Conservation (phyloP, 768 basidiomycete genomes). For the Hortiboletus campestris region DNA sequence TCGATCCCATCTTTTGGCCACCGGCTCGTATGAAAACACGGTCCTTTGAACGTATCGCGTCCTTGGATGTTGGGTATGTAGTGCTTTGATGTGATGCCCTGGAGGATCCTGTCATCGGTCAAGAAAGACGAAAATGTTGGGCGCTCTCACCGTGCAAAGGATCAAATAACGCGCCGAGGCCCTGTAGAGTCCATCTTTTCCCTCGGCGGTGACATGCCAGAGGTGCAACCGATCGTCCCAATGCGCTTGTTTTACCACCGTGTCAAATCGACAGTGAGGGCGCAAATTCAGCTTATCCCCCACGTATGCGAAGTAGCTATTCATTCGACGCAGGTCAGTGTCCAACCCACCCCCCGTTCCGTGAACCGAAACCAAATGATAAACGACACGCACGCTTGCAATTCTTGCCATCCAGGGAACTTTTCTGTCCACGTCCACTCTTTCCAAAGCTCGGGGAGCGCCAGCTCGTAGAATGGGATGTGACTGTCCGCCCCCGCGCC, state of each 20-base stretch:
- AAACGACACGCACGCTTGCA: conserved; percentile 8
- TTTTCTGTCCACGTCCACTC: conserved; percentile 18
- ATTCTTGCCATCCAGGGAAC: conserved; percentile 1
- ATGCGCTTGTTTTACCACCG: conserved; percentile 7
- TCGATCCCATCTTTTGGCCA: conserved; percentile 15
- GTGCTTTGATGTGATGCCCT: conserved; percentile 8
- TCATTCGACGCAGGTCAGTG: not conserved
- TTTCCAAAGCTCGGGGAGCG: conserved; percentile 10
- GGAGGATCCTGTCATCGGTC: not conserved
- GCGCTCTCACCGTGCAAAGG: conserved; percentile 7
- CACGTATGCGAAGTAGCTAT: conserved; percentile 7
- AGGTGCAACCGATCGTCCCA: conserved; percentile 15
- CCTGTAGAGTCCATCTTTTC: not conserved
- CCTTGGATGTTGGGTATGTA: conserved; percentile 16
- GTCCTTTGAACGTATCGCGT: conserved; percentile 7
- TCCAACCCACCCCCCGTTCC: too few relatives aligned
- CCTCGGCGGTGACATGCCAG: conserved; percentile 11
- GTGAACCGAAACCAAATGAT: too few relatives aligned
- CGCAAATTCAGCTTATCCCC: conserved; percentile 10
- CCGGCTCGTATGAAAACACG: conserved; percentile 3
- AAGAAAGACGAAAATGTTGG: not conserved
- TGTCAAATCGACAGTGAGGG: conserved; percentile 14
- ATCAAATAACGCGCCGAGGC: conserved; percentile 5
- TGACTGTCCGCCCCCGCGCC: conserved; percentile 12
- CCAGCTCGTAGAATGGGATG: conserved; percentile 9